phyloP scores from a whole-genome alignment of 257 asterid genomes.

The Petunia axillaris region DNA sequence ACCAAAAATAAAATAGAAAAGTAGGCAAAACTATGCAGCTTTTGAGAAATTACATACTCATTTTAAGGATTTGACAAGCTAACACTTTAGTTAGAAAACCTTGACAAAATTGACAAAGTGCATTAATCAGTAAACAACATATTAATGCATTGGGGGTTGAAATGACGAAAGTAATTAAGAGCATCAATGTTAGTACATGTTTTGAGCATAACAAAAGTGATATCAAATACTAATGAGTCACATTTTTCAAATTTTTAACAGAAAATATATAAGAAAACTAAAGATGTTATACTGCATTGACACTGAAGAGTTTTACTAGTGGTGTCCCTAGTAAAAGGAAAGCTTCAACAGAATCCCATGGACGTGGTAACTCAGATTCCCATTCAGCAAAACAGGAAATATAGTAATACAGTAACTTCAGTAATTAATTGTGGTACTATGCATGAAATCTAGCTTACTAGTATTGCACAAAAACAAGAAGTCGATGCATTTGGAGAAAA shows the following conservation, averaged over 20 bases:
- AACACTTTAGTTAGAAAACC: neutral
- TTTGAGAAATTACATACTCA: neutral
- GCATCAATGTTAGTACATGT: neutral
- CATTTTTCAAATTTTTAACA: neutral
- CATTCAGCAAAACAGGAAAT: neutral
- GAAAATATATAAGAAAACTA: neutral
- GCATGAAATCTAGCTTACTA: neutral
- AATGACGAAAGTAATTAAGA: neutral
- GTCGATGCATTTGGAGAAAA: neutral
- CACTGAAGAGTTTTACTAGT: neutral
- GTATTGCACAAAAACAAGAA: constrained; percentile 1
- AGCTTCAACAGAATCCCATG: neutral
- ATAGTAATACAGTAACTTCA: neutral
- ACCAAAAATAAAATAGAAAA: neutral
- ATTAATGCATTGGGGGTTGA: neutral
- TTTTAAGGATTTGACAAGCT: neutral
- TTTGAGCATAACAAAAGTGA: neutral
- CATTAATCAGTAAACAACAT: neutral
- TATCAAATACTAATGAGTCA: neutral
- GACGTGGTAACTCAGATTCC: neutral
- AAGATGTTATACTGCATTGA: neutral
- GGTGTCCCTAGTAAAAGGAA: neutral
- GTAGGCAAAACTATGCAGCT: neutral
- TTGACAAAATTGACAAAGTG: neutral
- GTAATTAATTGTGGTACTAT: neutral